Evolutionary conservation across 2,329 filamentous ascomycete genomes (phyloP), one percentile per base, ranked within the genome.

Genomic region (Fusarium avenaceum): DNA sequence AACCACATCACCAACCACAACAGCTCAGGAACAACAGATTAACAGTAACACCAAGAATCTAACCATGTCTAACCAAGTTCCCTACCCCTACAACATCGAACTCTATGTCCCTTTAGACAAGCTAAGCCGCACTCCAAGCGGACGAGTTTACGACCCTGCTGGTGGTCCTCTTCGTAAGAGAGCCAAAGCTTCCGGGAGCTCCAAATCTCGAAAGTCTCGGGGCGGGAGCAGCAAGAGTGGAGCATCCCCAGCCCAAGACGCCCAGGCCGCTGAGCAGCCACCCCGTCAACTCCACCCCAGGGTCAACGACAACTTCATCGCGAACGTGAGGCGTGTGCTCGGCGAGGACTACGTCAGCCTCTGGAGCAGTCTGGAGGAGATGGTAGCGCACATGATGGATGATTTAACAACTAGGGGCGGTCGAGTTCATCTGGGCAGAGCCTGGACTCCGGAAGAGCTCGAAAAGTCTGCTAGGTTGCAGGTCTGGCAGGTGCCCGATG

Each of bases 371-470:
- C 14, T 33, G 30, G 13, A 33, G 7, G 30, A 33, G 13, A 13
- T 33, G 13, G 14, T 33, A 33, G 14, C 7, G 14, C 9, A 33
- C 5, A 15, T 15, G 13, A 4, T 14, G 14, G 30, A 33, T 4
- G 14, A 33, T 15, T 24, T 24, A 14, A 14, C 13, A 15, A 10
- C 3, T 6, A 15, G 6, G 1, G 30, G 30, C 14, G 30, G 30
- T 3, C 3, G 17, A 19, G 13, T n/a, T 0, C 5, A 1, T 2
- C 30, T 44, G 22, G 4, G 14, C 6, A 7, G 17, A 9, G 11
- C 3, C 3, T 32, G 26, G 40, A 20, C 6, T 2, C 2, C 11
- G 8, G 7, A n/a, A 1, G 50, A 53, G 6, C 32, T 53, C 2
- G 20, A 7, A 8, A 24, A 10, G 14, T 19, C 15, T 10, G 50